A percentile compares a stretch with the other conserved stretches of the same genome.
These are phyloP conservation scores for Colletotrichum sp. DNA, from an alignment of 2,329 filamentous ascomycete genomes.

Conservation along the genomic window DNA sequence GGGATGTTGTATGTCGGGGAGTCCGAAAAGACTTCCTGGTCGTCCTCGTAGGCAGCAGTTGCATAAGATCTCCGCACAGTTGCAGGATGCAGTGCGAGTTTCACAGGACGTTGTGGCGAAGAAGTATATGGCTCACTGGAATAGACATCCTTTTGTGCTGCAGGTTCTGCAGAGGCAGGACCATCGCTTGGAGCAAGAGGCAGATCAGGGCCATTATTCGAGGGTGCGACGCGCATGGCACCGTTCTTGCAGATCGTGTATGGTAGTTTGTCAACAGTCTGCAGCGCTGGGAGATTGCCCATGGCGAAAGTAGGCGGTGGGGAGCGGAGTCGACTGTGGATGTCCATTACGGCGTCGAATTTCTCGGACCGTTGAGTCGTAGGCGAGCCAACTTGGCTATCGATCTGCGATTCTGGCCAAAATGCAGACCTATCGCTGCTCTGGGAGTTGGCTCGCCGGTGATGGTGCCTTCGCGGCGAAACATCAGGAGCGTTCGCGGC, in stretches of 20 bases:
- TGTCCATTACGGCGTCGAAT: constrained; percentile 7
- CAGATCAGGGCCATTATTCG: constrained; percentile 22
- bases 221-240: constrained; percentile 31
- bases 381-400: constrained; percentile 18
- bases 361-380: constrained; percentile 12
- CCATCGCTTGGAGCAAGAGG: constrained; percentile 21
- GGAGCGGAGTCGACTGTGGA: constrained; percentile 7
- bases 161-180: constrained; percentile 23
- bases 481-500: constrained; percentile 22
- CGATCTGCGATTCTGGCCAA: constrained; percentile 18
- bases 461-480: constrained; percentile 22
- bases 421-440: constrained; percentile 28
- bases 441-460: constrained; percentile 26
- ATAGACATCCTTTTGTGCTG: constrained; percentile 1
- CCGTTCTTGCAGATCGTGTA: constrained; percentile 40
- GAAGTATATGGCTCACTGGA: background rate
- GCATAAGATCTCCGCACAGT: constrained; percentile 29
- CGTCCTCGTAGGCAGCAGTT: constrained; percentile 26
- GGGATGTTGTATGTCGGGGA: constrained; percentile 22
- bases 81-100: constrained; percentile 44
- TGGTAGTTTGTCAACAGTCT: constrained; percentile 23
- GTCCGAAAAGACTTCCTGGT: constrained; percentile 29
- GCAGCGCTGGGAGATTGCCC: background rate
- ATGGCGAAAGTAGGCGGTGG: background rate
- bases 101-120: constrained; percentile 30